phyloP scores from a whole-genome alignment of 352 stramenopile genomes.

The Phytopythium kandeliae region DNA sequence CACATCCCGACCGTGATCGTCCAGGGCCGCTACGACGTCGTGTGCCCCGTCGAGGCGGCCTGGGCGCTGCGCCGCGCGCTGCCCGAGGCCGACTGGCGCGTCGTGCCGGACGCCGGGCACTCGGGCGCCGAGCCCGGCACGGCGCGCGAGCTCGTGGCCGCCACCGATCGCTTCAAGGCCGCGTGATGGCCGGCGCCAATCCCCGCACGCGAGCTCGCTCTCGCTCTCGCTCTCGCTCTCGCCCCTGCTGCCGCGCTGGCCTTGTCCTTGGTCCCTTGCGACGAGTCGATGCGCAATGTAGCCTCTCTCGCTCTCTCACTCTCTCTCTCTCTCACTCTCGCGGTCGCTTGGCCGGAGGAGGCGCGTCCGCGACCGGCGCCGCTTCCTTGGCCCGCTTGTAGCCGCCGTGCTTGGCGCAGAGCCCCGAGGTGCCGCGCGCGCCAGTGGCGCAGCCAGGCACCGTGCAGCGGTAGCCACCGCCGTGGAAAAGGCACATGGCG shows the following conservation, averaged over 20 bases:
- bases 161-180: constrained; percentile 66
- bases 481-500: constrained; percentile 75
- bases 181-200: too few species aligned
- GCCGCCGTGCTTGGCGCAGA: constrained; percentile 78
- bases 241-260: too few species aligned
- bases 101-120: constrained; percentile 73
- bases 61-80: constrained; percentile 85
- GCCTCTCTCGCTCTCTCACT: too few species aligned
- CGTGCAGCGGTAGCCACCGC: constrained; percentile 79
- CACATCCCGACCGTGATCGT: constrained; percentile 92
- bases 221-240: too few species aligned
- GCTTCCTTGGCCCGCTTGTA: constrained; percentile 51
- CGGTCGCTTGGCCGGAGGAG: not conserved
- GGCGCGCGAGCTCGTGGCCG: constrained; percentile 59
- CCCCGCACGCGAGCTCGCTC: too few species aligned
- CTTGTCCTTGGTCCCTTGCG: too few species aligned
- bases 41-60: constrained; percentile 83
- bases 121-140: constrained; percentile 74
- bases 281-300: too few species aligned
- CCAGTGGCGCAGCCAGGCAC: constrained; percentile 67
- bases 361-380: not conserved
- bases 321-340: too few species aligned
- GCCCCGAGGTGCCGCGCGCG: constrained; percentile 60
- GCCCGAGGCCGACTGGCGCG: constrained; percentile 58
- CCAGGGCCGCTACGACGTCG: constrained; percentile 88